phyloP scores from a whole-genome alignment of 2,329 filamentous ascomycete species.

The Ceratocystis alfenasii region DNA sequence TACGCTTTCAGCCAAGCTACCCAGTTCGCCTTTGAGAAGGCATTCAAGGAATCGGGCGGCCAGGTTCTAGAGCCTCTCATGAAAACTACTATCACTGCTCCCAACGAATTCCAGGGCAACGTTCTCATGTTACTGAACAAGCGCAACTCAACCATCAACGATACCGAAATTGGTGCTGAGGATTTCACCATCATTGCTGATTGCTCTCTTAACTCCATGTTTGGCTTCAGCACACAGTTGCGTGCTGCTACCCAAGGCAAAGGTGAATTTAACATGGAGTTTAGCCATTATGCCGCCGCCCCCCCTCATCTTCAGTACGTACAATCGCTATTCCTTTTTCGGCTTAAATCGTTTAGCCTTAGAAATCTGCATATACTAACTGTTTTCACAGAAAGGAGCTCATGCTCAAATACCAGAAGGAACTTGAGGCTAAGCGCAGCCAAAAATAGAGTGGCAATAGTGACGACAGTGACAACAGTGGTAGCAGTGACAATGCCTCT shows the following conservation, averaged over 20 bases:
- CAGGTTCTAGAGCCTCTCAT: slow-evolving; percentile 89
- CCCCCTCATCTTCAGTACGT: slow-evolving; percentile 79
- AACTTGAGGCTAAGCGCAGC: slow-evolving; percentile 44
- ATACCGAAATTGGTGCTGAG: slow-evolving; percentile 85
- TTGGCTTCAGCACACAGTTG: slow-evolving; percentile 85
- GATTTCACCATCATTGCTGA: slow-evolving; percentile 90
- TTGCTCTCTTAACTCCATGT: slow-evolving; percentile 93
- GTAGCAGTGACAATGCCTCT: no score
- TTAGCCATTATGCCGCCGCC: slow-evolving; percentile 85
- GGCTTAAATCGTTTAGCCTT: no score
- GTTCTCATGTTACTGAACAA: slow-evolving; percentile 94
- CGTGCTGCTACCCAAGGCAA: slow-evolving; percentile 93
- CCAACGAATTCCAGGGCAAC: slow-evolving; percentile 94
- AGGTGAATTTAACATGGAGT: slow-evolving; percentile 98
- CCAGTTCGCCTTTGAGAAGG: slow-evolving; percentile 91
- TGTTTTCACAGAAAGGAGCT: slow-evolving; percentile 42
- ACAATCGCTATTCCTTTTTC: neutral
- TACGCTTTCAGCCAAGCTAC: slow-evolving; percentile 91
- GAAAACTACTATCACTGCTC: slow-evolving; percentile 95
- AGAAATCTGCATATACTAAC: slow-evolving; percentile 25
- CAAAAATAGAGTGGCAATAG: slow-evolving; percentile 15
- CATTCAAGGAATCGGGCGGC: slow-evolving; percentile 69
- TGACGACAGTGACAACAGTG: no score
- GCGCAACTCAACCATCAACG: slow-evolving; percentile 85
- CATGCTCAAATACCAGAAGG: slow-evolving; percentile 46